Evolutionary conservation across 306 rosid species (phyloP).

Genomic region (Crotalaria pallida): DNA sequence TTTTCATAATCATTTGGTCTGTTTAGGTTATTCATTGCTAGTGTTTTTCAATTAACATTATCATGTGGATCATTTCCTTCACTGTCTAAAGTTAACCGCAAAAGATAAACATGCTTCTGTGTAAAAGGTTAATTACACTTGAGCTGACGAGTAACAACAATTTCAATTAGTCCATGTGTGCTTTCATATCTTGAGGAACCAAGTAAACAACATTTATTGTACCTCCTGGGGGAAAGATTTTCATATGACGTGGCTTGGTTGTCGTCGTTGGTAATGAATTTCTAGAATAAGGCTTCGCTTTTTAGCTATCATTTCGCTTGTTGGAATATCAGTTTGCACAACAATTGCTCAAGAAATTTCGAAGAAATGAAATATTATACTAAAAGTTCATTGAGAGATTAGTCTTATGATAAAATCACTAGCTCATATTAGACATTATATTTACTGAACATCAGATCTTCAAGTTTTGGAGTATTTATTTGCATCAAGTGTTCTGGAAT

Average conservation of each 20-base stretch:
- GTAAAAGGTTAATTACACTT: background rate
- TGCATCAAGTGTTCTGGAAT: conserved; percentile 96
- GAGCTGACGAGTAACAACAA: background rate
- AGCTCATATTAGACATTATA: background rate
- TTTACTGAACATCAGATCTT: conserved; percentile 52
- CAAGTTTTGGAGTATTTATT: conserved; percentile 71
- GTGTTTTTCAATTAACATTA: background rate
- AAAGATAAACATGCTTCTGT: background rate
- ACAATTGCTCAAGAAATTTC: background rate
- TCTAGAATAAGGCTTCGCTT: background rate
- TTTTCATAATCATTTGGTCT: background rate
- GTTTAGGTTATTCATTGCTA: background rate
- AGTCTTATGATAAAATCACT: background rate
- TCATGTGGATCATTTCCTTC: background rate
- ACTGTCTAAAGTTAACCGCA: background rate
- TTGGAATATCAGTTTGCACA: background rate
- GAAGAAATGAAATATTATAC: background rate
- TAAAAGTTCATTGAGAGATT: background rate
- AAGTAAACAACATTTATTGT: background rate
- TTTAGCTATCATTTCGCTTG: background rate
- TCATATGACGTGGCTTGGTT: background rate
- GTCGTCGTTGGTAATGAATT: background rate
- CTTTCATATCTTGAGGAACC: background rate
- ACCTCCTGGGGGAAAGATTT: background rate
- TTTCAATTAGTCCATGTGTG: background rate